Percentiles rank a stretch among this genome's conserved stretches.
Conservation (phyloP, 768 basidiomycete genomes). For the Leccinum subgranulosum region DNA sequence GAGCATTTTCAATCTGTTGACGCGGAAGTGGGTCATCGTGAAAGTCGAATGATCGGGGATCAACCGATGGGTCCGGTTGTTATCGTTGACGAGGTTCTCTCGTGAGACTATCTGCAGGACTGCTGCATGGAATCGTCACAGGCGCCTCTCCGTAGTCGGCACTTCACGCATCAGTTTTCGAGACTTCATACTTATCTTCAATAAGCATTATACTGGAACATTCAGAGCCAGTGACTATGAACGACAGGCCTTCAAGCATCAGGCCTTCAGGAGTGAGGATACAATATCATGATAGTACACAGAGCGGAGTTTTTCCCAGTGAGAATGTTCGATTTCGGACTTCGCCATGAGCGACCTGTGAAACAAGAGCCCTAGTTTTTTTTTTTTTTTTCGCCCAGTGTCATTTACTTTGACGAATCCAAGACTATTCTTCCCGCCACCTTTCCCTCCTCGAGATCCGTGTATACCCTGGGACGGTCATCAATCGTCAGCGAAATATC, state of each 20-base stretch:
- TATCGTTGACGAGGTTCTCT: background rate
- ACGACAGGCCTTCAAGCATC: too few relatives aligned
- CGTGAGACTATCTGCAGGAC: background rate
- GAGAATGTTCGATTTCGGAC: background rate
- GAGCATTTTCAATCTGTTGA: constrained; percentile 83
- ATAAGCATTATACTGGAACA: background rate
- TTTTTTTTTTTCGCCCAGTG: background rate
- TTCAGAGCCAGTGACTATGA: background rate
- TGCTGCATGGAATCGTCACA: background rate
- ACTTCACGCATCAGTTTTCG: background rate
- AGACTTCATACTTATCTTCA: background rate
- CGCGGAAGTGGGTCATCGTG: constrained; percentile 71
- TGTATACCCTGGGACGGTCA: constrained; percentile 31
- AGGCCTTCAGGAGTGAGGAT: background rate
- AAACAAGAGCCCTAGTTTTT: background rate
- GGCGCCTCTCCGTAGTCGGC: background rate
- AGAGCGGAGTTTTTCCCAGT: background rate
- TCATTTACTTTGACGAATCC: constrained; percentile 28
- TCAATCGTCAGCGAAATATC: background rate
- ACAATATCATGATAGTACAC: too few relatives aligned
- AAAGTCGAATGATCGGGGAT: constrained; percentile 21
- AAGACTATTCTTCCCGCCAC: constrained; percentile 43
- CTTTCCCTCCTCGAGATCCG: constrained; percentile 38
- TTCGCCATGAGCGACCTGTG: background rate
- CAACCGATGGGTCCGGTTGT: background rate